Evolutionary conservation across 768 basidiomycete genomes (phyloP), one percentile per base, ranked within the genome.

Genomic region (Strobilomyces confusus): DNA sequence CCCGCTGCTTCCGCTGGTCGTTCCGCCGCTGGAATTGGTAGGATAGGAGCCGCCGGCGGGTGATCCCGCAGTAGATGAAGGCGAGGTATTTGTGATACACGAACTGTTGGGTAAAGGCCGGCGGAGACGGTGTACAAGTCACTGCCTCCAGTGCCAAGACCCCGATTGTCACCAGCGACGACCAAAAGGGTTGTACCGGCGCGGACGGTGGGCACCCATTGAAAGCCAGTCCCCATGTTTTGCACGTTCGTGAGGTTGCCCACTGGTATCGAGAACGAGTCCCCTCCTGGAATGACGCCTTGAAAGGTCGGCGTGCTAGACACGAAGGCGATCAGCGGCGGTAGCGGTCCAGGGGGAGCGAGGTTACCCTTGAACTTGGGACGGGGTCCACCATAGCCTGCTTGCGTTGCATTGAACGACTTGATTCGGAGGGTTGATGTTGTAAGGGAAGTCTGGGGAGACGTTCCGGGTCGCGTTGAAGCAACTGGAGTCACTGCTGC

Each of bases 281-380:
- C 73, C 13, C 89, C 89, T 1, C 89, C 90, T 1, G 90, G 90
- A 30, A 92, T 90, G 40, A 89, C 74, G 4, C 87, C 87, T 23
- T 81, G 73, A 65, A 89, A 87, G 32, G 66, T 76, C n/a, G 82
- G 77, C 1, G 63, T 80, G 15, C 87, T 87, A 54, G 23, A 48
- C 30, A 37, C 40, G 33, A 25, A 46, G n/a, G 3, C 13, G 26
- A 25, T 43, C 56, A 54, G 29, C 15, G 32, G 30, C n/a, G 40
- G 48, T 34, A 44, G 17, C 11, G 38, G 29, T 9, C n/a, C 5
- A 33, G n/a, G 37, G 15, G 22, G 36, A 11, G 33, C 41, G 37
- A 42, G 59, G 75, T 51, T 61, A 85, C 83, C 82, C 84, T 67
- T 80, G 68, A 1, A 84, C 79, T 32, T 63, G 69, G 22, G 72